Base-by-base conservation (phyloP, 1,139 yeast genomes). In the Lodderomyces margitis region DNA sequence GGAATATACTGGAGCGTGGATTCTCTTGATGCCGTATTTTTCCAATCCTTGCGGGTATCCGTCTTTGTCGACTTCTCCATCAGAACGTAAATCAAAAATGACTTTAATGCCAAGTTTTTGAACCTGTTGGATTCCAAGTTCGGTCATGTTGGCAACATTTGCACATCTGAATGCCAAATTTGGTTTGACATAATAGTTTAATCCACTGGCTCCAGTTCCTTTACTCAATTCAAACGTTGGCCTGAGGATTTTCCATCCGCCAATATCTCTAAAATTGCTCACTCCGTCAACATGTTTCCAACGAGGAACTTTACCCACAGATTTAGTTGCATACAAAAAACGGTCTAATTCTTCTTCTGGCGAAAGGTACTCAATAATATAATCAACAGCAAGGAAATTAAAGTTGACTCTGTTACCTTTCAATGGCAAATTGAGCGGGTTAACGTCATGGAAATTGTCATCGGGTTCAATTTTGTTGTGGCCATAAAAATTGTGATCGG, bases 401-500 rank as follows among this genome's bases (percentile, higher is more conserved):
- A 77, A 85, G 54, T 85, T 84, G 39, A 79, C 76, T 12, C 55
- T 45, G 16, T 68, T 66, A 3, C 70, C 70, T 21, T 64, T 63
- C 21, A 78, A 44, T 0, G 87, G 87, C 21, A 68, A 55, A 2
- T 59, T 51, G 3, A 54, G 46, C 0, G 73, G 73, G 46, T 76
- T 76, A 41, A 50, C 53, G 11, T 61, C 68, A 20, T 53, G 58
- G 9, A 49, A 52, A 37, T 64, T 68, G 12, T 46, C 52, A 5
- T 56, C 66, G 19, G 62, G 61, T 10, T 55, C 57, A 45, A 68
- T 69, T 15, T 55, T 59, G 2, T 56, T 55, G 1, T 57, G 53
- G 0, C 94, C 92, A 55, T 74, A 83, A 55, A 76, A 89, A 55
- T 87, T 86, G 60, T 91, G 97, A 57, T 88, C 92, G 0, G 95